Evolutionary conservation across 192 early-diverging fungal genomes (phyloP), one percentile per base, ranked within the genome.

Genomic region (Coemansia furcata): DNA sequence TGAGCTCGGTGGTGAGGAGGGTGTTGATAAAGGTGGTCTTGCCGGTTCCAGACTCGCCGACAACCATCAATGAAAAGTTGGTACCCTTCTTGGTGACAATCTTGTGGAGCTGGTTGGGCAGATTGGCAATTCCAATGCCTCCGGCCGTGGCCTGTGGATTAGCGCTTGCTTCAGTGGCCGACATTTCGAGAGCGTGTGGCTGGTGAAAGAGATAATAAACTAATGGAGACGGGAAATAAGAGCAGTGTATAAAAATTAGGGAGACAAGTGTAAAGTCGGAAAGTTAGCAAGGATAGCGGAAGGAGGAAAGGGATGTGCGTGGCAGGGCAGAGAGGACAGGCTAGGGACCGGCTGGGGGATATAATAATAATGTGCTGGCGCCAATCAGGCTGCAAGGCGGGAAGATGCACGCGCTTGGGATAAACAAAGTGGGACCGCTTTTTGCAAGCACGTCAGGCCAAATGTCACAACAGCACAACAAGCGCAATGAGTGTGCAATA

Each of bases 11-110:
- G 33, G 95, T 93, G 75, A 99, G 95, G 62, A 99, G 88, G 19
- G 97, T 99, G 89, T 99, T 99, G 88, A 98, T 91, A 80, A 95
- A 99, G 19, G 97, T 99, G 14, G 97, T 95, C 84, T 99, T 99
- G 43, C 97, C 97, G 33, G 94, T 86, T 70, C 97, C 97, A 65
- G 96, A 98, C 84, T 97, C 95, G 66, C 96, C 95, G 67, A 95
- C 93, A 23, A 96, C 96, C 93, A 96, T 95, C 72, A 99, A 62
- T 59, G 95, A 97, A 74, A 96, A 96, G 87, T 94, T 93, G 55
- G 95, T 89, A 37, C 97, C 97, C 78, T 94, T 90, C 81, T 96
- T 90, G 68, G 95, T 95, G 65, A 96, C 97, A 87, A 99, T 97
- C 85, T 94, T 93, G 84, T 99, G 97, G 59, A 91, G 87, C 85